Percentiles rank a stretch among this genome's conserved stretches.
These are phyloP conservation scores for Centrapalus pauciflorus DNA, from an alignment of 129 eudicot species.

Conservation along the genomic window DNA sequence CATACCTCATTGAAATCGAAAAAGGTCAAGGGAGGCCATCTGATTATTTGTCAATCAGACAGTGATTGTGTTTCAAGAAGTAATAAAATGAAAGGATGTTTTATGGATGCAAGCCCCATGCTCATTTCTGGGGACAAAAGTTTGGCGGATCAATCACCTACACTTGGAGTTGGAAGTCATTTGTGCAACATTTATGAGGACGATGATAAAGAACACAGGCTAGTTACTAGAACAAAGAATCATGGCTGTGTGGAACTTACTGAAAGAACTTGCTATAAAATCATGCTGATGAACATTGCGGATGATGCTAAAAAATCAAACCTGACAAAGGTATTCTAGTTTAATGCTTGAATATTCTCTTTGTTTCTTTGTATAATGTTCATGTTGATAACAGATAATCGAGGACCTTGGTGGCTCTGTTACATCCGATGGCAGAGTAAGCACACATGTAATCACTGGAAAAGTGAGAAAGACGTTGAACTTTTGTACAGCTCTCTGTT, in stretches of 20 bases:
- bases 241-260: slow-evolving; percentile 8
- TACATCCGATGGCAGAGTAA: slow-evolving; percentile 55
- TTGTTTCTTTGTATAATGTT: slow-evolving; percentile 10
- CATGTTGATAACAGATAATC: slow-evolving; percentile 45
- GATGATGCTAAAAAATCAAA: slow-evolving; percentile 59
- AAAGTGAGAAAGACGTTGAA: slow-evolving; percentile 80
- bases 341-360: neutral
- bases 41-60: slow-evolving; percentile 34
- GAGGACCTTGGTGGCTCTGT: slow-evolving; percentile 78
- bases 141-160: slow-evolving; percentile 15
- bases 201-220: neutral
- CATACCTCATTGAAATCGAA: slow-evolving; percentile 75
- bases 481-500: slow-evolving; percentile 89
- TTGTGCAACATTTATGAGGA: slow-evolving; percentile 9
- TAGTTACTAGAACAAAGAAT: slow-evolving; percentile 12
- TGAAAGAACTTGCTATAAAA: slow-evolving; percentile 25
- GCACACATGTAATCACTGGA: slow-evolving; percentile 87
- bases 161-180: slow-evolving; percentile 18
- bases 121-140: slow-evolving; percentile 9
- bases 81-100: slow-evolving; percentile 23
- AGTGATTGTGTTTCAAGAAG: slow-evolving; percentile 30
- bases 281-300: slow-evolving; percentile 91
- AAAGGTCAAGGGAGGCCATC: slow-evolving; percentile 80
- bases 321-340: slow-evolving; percentile 60
- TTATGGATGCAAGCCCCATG: slow-evolving; percentile 28